Evolutionary conservation across 1,284 basidiomycete genomes (phyloP), one percentile per base, ranked within the genome.

Genomic region (Pyrrhoderma noxium): DNA sequence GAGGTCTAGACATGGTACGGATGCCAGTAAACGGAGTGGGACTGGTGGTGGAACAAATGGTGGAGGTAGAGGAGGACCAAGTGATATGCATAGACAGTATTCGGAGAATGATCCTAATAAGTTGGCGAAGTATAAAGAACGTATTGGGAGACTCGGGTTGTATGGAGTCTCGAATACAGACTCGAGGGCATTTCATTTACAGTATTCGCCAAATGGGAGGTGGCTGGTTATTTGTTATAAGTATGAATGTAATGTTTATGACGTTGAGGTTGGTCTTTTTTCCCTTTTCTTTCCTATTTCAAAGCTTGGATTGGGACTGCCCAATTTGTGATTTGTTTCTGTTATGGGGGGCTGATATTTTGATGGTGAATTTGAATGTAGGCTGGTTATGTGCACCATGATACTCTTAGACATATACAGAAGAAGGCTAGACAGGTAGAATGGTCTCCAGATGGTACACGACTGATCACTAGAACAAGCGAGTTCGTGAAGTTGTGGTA

Each of bases 351-450:
- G 9, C 31, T 36, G 18, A 49, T 16, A 8, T 8, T 16, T 34
- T 11, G 23, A 4, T 21, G n/a, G n/a, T n/a, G n/a, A n/a, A n/a
- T n/a, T n/a, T n/a, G n/a, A n/a, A 3, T 45, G n/a, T 23, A 53
- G 52, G 25, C 37, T 2, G 14, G 16, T 2, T 53, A 45, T 23
- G 36, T 18, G 23, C 34, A 49, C 13, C 47, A 39, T 21, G 23
- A 18, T 16, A 31, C 45, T 2, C 27, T 54, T 27, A 21, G 34
- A 31, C 53, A 54, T 39, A 14, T 18, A 3, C 43, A 25, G 8
- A 45, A 45, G 36, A 54, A 54, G 11, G 53, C 49, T 9, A 54
- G 44, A 21, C 53, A 54, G 36, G 53, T 51, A 7, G 53, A 54
- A 41, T 54, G 53, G 53, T 50, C 53, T 8, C 49, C 49, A 19